Evolutionary conservation across 805 yeast species (phyloP).

Genomic region (Scheffersomyces spartinae): DNA sequence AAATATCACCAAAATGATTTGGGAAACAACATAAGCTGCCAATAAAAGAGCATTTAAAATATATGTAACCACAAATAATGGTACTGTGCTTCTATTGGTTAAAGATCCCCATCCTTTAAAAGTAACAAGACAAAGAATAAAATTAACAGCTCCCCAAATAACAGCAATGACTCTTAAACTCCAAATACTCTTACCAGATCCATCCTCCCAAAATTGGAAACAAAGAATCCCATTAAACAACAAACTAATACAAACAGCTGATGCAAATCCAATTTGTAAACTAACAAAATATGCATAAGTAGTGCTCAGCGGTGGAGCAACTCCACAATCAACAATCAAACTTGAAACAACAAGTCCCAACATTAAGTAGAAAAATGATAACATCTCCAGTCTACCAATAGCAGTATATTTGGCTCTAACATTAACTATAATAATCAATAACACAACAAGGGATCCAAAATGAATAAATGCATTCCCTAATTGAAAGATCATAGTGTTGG

Average conservation of each 20-base stretch:
- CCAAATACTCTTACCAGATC: conserved; percentile 56
- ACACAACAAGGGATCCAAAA: conserved; percentile 55
- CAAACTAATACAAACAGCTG: conserved; percentile 60
- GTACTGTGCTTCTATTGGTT: conserved; percentile 44
- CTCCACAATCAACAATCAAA: conserved; percentile 84
- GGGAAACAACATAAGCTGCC: conserved; percentile 52
- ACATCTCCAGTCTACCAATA: conserved; percentile 82
- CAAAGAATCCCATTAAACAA: conserved; percentile 69
- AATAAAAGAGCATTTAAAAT: conserved; percentile 60
- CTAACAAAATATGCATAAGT: conserved; percentile 78
- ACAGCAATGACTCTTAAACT: conserved; percentile 40
- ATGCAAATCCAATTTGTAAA: conserved; percentile 62
- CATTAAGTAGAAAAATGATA: conserved; percentile 54
- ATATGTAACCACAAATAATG: conserved; percentile 59
- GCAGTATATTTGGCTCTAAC: conserved; percentile 85
- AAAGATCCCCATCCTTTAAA: conserved; percentile 44
- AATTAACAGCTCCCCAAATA: conserved; percentile 51
- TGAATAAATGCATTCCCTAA: conserved; percentile 82
- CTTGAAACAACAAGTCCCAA: conserved; percentile 50
- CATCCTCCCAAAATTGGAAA: conserved; percentile 93
- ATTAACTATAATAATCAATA: conserved; percentile 63
- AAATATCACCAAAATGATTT: conserved; percentile 52
- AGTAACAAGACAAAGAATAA: conserved; percentile 58
- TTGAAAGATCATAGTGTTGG: conserved; percentile 85
- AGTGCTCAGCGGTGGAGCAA: conserved; percentile 71